Percentiles rank a stretch among this genome's conserved stretches.
Evolutionary conservation across 2,329 filamentous ascomycete genomes (phyloP).

Genomic region (Dactylonectria estremocensis): DNA sequence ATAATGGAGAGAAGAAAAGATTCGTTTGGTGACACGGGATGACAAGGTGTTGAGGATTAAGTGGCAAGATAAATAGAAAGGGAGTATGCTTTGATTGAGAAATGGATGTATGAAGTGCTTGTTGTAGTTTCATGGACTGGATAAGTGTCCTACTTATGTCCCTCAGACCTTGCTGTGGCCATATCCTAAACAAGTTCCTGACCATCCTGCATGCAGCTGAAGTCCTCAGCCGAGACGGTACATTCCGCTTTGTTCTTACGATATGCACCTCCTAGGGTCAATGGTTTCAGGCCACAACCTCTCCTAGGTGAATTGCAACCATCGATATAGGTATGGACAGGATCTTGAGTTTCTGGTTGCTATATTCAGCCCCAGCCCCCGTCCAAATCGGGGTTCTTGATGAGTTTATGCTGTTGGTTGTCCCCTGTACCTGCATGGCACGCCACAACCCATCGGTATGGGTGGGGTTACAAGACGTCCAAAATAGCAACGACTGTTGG

Average conservation of each 20-base stretch:
- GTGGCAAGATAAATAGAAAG: background rate
- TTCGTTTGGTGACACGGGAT: background rate
- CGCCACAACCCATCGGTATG: background rate
- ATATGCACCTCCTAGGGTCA: conserved; percentile 7
- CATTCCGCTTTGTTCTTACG: conserved; percentile 1
- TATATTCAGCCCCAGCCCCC: background rate
- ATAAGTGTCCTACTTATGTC: background rate
- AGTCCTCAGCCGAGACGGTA: background rate
- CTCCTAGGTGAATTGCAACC: background rate
- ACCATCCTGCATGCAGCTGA: background rate
- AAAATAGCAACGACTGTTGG: background rate
- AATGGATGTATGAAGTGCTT: background rate
- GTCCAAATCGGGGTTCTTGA: background rate
- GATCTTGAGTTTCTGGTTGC: background rate
- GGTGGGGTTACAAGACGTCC: background rate
- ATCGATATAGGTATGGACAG: background rate
- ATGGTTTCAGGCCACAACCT: background rate
- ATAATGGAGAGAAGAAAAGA: background rate
- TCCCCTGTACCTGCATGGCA: background rate
- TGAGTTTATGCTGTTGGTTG: background rate
- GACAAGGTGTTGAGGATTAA: background rate
- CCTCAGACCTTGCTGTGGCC: background rate
- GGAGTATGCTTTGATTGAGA: background rate
- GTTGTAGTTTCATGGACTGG: background rate
- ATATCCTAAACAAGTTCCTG: background rate